A percentile compares a stretch with the other conserved stretches of the same genome.
phyloP scores from a whole-genome alignment of 805 yeast species.

The Pichia rugopelliculosa region DNA sequence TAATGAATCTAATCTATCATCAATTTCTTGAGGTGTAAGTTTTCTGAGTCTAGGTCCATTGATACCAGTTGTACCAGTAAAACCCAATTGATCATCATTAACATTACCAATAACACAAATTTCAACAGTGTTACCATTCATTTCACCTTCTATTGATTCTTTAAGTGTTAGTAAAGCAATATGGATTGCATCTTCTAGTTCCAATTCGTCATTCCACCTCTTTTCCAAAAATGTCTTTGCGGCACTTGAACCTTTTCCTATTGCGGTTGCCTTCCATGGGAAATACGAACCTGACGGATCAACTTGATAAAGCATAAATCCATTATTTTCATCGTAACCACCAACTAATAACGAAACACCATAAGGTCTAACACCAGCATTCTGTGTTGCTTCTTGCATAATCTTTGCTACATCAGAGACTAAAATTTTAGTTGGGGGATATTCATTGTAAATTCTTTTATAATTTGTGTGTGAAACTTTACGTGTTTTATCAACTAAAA shows the following conservation, averaged over 20 bases:
- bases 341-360: constrained; percentile 94
- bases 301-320: constrained; percentile 84
- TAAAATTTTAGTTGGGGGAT: constrained; percentile 91
- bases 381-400: constrained; percentile 94
- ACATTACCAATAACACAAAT: constrained; percentile 81
- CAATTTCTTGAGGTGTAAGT: constrained; percentile 82
- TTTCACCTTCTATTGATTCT: constrained; percentile 96
- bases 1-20: constrained; percentile 90
- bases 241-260: constrained; percentile 92
- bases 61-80: constrained; percentile 69
- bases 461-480: constrained; percentile 89
- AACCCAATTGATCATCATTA: constrained; percentile 74
- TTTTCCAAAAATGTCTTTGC: constrained; percentile 96
- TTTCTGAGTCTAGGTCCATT: constrained; percentile 86
- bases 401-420: constrained; percentile 93
- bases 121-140: constrained; percentile 94
- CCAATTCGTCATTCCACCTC: constrained; percentile 96
- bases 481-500: constrained; percentile 87
- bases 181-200: constrained; percentile 96
- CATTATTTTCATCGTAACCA: constrained; percentile 70
- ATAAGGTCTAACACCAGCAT: constrained; percentile 98
- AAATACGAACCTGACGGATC: constrained; percentile 97
- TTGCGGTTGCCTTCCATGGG: constrained; percentile 99
- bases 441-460: constrained; percentile 89
- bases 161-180: constrained; percentile 89